Evolutionary conservation across 2,329 filamentous ascomycete genomes (phyloP).

Genomic region (Didymella sp.): DNA sequence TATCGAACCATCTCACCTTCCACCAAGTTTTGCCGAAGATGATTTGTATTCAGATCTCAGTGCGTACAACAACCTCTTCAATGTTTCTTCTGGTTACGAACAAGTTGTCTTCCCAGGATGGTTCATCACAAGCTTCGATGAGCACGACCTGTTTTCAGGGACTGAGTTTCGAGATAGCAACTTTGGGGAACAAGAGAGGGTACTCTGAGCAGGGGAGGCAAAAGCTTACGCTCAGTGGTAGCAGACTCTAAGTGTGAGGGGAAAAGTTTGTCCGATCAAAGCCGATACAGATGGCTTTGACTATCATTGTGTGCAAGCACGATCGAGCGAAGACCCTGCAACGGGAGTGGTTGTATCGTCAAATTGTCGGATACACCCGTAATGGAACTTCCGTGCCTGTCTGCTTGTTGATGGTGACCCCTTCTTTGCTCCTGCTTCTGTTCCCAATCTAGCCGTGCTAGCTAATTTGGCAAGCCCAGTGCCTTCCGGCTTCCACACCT

Average conservation of each 20-base stretch:
- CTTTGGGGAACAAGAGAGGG: background rate
- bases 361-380: background rate
- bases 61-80: background rate
- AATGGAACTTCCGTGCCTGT: background rate
- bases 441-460: background rate
- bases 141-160: conserved; percentile 19
- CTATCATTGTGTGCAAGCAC: background rate
- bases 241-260: background rate
- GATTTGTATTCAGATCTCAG: background rate
- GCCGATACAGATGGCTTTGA: background rate
- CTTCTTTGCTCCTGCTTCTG: background rate
- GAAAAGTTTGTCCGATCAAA: background rate
- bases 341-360: background rate
- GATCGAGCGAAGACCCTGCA: background rate
- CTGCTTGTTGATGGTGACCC: background rate
- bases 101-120: conserved; percentile 14
- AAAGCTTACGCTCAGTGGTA: background rate
- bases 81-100: background rate
- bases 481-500: background rate
- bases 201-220: background rate
- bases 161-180: background rate
- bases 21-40: background rate
- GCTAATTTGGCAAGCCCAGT: background rate
- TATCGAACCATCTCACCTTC: background rate
- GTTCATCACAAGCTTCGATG: conserved; percentile 28